Conservation (phyloP, 2,329 filamentous ascomycete species). For the Pezicula neosporulosa region DNA sequence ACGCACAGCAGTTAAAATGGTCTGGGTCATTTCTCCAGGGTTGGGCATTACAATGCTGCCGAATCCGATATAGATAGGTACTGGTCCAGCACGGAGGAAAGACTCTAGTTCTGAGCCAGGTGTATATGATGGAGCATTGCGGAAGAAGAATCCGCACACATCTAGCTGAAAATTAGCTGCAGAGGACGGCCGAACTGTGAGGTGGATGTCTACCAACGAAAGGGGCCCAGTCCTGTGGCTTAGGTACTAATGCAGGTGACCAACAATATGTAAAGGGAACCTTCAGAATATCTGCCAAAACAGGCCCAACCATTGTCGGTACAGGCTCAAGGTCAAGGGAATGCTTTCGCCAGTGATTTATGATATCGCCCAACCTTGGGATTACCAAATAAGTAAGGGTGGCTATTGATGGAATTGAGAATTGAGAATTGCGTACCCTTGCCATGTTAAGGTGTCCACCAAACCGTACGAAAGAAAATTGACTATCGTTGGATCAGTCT, state of each 20-base stretch:
- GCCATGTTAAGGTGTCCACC: conserved; percentile 46
- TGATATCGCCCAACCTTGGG: conserved; percentile 66
- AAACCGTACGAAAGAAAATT: conserved; percentile 43
- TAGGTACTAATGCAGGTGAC: conserved; percentile 1
- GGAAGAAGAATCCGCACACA: conserved; percentile 72
- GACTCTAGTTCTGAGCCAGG: conserved; percentile 3
- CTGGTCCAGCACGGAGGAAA: conserved; percentile 3
- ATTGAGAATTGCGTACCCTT: conserved; percentile 30
- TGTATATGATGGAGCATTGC: conserved; percentile 52
- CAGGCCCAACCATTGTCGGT: conserved; percentile 1
- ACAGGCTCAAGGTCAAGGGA: conserved; percentile 4
- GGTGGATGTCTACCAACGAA: not conserved
- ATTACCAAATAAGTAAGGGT: not conserved
- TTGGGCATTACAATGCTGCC: conserved; percentile 26
- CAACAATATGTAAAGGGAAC: conserved; percentile 6
- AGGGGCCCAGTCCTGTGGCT: conserved; percentile 1
- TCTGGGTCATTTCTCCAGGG: conserved; percentile 26
- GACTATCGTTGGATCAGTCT: conserved; percentile 28
- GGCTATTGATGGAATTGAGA: not conserved
- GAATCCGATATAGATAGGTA: conserved; percentile 11
- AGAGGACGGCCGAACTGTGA: not conserved
- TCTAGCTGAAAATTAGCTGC: conserved; percentile 26
- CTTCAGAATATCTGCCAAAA: conserved; percentile 3
- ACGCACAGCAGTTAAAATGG: conserved; percentile 31
- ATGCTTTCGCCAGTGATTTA: conserved; percentile 33